Evolutionary conservation across 306 rosid genomes (phyloP).

Genomic region (Gastrolobium bilobum): DNA sequence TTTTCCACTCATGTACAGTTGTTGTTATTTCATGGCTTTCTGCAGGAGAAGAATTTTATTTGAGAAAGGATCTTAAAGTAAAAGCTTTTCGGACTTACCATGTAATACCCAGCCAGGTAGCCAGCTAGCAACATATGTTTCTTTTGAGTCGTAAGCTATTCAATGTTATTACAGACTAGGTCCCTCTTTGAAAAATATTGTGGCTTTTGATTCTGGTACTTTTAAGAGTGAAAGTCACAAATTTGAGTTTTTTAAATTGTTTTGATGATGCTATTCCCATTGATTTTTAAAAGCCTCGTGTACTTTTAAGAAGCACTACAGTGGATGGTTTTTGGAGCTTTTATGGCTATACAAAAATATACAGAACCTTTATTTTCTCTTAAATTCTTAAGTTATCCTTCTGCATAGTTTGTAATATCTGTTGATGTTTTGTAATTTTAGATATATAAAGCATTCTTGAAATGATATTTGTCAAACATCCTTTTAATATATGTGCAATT

Average conservation of each 20-base stretch:
- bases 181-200: slow-evolving; percentile 11
- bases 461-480: slow-evolving; percentile 12
- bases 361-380: background rate
- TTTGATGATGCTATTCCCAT: background rate
- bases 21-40: slow-evolving; percentile 30
- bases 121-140: background rate
- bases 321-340: slow-evolving; percentile 22
- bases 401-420: background rate
- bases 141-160: slow-evolving; percentile 28
- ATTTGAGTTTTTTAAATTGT: slow-evolving; percentile 28
- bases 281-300: slow-evolving; percentile 1
- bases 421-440: slow-evolving; percentile 23
- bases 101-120: slow-evolving; percentile 91
- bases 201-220: slow-evolving; percentile 32
- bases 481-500: slow-evolving; percentile 30
- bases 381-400: background rate
- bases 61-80: slow-evolving; percentile 85
- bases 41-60: slow-evolving; percentile 81
- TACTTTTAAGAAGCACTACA: background rate
- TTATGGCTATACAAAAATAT: slow-evolving; percentile 16
- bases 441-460: background rate
- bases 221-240: slow-evolving; percentile 9
- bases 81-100: slow-evolving; percentile 91
- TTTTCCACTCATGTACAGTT: slow-evolving; percentile 16
- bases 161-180: slow-evolving; percentile 10